These are phyloP conservation scores for Apostasia shenzhenica DNA, from an alignment of 106 monocot genomes.

Conservation along the genomic window DNA sequence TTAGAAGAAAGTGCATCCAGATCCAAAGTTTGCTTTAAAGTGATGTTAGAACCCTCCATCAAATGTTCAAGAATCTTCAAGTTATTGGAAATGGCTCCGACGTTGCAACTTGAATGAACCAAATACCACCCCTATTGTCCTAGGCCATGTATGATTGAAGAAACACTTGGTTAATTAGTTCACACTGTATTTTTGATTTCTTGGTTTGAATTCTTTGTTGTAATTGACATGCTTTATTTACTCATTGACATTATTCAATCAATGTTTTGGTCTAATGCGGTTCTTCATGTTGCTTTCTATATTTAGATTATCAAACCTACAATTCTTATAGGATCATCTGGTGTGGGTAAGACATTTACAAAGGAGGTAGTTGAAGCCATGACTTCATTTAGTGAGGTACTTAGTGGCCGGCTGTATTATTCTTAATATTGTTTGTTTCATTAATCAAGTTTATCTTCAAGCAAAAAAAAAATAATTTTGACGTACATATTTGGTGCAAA, in stretches of 20 bases:
- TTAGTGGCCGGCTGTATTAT: neutral
- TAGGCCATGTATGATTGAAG: too few relatives aligned
- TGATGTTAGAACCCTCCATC: too few relatives aligned
- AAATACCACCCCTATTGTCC: too few relatives aligned
- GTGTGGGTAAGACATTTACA: constrained; percentile 72
- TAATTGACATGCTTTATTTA: neutral
- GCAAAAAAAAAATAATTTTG: neutral
- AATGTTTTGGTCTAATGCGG: neutral
- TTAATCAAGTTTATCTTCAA: neutral
- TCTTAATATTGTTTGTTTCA: neutral
- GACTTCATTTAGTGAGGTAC: constrained; percentile 78
- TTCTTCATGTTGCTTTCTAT: neutral
- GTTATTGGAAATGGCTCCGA: too few relatives aligned
- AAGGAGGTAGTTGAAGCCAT: constrained; percentile 76
- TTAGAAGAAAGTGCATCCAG: too few relatives aligned
- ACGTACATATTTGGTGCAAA: neutral
- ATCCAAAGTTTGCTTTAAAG: too few relatives aligned
- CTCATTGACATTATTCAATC: neutral
- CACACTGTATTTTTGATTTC: too few relatives aligned
- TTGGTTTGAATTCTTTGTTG: neutral
- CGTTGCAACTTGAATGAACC: too few relatives aligned
- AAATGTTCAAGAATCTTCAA: too few relatives aligned
- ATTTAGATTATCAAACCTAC: constrained; percentile 73
- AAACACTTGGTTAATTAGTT: too few relatives aligned
- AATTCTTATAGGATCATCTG: constrained; percentile 71